Conservation (phyloP, 768 basidiomycete genomes). For the Filobasidium wieringae region DNA sequence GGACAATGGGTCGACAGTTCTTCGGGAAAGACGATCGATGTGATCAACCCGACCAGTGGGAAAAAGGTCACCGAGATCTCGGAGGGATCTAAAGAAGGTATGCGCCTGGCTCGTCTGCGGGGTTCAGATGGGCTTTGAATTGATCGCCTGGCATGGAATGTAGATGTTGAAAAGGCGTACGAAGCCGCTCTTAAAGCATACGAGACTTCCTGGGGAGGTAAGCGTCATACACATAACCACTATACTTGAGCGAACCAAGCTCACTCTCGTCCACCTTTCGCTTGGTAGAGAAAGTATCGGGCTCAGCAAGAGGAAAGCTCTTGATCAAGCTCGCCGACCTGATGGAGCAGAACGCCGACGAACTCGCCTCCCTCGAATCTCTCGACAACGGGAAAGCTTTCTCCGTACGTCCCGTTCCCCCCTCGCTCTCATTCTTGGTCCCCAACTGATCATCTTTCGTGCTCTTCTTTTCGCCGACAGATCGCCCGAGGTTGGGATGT, state of each 20-base stretch:
- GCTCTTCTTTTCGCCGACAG: not conserved
- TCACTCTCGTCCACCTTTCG: not conserved
- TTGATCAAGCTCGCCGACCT: slow-evolving; percentile 64
- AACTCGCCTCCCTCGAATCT: slow-evolving; percentile 69
- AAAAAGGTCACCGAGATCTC: slow-evolving; percentile 30
- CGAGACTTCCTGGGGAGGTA: slow-evolving; percentile 40
- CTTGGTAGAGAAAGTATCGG: slow-evolving; percentile 29
- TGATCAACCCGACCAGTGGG: slow-evolving; percentile 39
- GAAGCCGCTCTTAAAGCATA: slow-evolving; percentile 38
- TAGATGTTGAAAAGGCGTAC: slow-evolving; percentile 67
- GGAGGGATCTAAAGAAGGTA: slow-evolving; percentile 51
- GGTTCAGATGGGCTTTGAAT: not conserved
- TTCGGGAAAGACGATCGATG: slow-evolving; percentile 20
- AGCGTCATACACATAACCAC: not conserved
- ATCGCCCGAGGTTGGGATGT: slow-evolving; percentile 13
- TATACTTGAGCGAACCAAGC: not conserved
- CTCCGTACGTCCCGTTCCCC: not conserved
- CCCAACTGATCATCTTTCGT: slow-evolving; percentile 69
- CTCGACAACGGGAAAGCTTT: slow-evolving; percentile 82
- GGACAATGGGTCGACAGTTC: slow-evolving; percentile 17
- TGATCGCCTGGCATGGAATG: not conserved
- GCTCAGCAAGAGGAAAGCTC: slow-evolving; percentile 65
- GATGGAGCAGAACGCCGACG: slow-evolving; percentile 70
- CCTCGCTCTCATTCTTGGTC: no score
- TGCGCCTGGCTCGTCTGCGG: not conserved